These are phyloP conservation scores for Neurospora hispaniola DNA, from an alignment of 495 filamentous ascomycete genomes.

Conservation along the genomic window DNA sequence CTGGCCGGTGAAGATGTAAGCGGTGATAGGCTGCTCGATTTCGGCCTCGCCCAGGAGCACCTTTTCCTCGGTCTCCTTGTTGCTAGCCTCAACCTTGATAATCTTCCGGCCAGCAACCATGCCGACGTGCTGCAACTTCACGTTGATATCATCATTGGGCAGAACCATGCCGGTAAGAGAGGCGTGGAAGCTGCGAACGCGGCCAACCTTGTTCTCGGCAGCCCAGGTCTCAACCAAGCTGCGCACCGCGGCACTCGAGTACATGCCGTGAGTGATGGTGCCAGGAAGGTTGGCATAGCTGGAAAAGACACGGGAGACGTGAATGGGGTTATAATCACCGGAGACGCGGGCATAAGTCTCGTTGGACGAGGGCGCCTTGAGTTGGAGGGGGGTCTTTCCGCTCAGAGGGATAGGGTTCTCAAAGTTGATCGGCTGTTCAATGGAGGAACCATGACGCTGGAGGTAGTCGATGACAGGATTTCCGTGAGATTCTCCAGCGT, in stretches of 20 bases:
- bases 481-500: conserved; percentile 78
- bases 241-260: conserved; percentile 93
- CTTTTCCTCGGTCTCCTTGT: conserved; percentile 90
- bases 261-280: conserved; percentile 99
- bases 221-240: conserved; percentile 99
- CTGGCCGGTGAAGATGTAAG: conserved; percentile 97
- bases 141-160: conserved; percentile 87
- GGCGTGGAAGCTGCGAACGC: conserved; percentile 92
- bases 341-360: conserved; percentile 97
- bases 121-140: conserved; percentile 89
- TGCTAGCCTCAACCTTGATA: conserved; percentile 93
- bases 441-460: conserved; percentile 78
- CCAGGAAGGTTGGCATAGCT: conserved; percentile 89
- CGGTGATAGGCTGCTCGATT: conserved; percentile 93
- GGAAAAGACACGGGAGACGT: conserved; percentile 93
- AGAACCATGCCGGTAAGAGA: conserved; percentile 95
- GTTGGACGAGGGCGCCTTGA: conserved; percentile 91
- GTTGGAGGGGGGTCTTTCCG: conserved; percentile 75
- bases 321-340: conserved; percentile 97
- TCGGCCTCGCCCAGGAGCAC: conserved; percentile 91
- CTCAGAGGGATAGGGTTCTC: conserved; percentile 94
- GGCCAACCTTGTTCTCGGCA: conserved; percentile 94
- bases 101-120: conserved; percentile 99
- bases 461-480: conserved; percentile 97
- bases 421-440: conserved; percentile 94